Base-by-base conservation (phyloP, 2,329 filamentous ascomycete species). In the Aspergillus costaricaensis region DNA sequence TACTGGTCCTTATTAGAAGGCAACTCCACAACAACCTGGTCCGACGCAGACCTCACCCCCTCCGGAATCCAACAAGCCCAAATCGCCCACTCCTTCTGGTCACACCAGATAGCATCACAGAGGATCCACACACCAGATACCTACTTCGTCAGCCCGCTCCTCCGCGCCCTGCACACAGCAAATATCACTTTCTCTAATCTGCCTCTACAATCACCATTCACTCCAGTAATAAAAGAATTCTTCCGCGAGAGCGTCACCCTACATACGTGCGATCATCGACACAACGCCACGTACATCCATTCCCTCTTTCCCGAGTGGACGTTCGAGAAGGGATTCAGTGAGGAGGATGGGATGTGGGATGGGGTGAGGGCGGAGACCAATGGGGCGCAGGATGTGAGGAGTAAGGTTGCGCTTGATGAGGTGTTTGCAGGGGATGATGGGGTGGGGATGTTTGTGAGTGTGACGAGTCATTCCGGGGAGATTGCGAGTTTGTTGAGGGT, bases 251-350 rank as follows among this genome's bases (percentile, higher is more conserved):
- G 80, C 1, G 81, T 87, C 38, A 84, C 82, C 43, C 79, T 85
- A 41, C 85, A 88, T 70, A 88, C 85, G 0, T 88, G 86, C 64
- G 84, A 88, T 68, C 79, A 82, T 19, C 79, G 85, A 17, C 81
- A 77, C 59, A 79, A 70, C 60, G 78, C 75, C 54, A 74, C 77
- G 0, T 79, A 77, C 52, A 86, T 88, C 63, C 70, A 76, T 17
- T 30, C 67, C 1, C 68, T 76, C 14, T 86, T 83, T 65, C 84
- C 84, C 0, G 64, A 59, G 2, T 86, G 78, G 73, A 67, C 54
- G 0, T 79, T 87, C 62, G 85, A 87, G 65, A 63, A 71, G 2
- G 80, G 80, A 0, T 86, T 88, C 64, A 67, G 74, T 0, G 83
- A 86, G 64, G 62, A 78, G 0, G 86, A 88, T 65, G 75, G 80